A percentile compares a stretch with the other conserved stretches of the same genome.
Evolutionary conservation across 768 basidiomycete genomes (phyloP).

Genomic region (Auriculariales sp.): DNA sequence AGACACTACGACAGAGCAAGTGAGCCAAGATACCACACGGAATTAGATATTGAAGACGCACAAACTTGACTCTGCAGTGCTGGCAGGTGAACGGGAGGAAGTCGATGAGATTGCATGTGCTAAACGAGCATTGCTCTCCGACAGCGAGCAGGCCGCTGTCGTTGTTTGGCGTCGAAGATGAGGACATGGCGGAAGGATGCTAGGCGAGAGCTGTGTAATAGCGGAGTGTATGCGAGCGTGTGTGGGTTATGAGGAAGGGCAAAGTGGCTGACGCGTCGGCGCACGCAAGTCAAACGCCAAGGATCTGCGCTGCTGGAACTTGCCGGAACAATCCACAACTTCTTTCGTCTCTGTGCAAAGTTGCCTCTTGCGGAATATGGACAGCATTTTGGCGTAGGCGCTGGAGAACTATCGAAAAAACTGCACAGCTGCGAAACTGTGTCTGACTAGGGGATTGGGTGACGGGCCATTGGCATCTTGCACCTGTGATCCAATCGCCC

Average conservation of each 20-base stretch:
- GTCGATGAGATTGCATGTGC: constrained; percentile 58
- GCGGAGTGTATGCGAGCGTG: too few relatives aligned
- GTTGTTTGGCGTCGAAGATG: constrained; percentile 9
- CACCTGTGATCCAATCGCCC: too few relatives aligned
- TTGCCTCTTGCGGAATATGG: too few relatives aligned
- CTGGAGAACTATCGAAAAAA: too few relatives aligned
- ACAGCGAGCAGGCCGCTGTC: constrained; percentile 38
- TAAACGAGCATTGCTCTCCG: constrained; percentile 57
- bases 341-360: too few relatives aligned
- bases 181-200: constrained; percentile 8
- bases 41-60: background rate
- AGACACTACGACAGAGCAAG: constrained; percentile 42
- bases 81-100: constrained; percentile 81
- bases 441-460: too few relatives aligned
- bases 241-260: background rate
- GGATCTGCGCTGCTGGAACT: too few relatives aligned
- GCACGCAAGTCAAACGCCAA: too few relatives aligned
- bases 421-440: too few relatives aligned
- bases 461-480: too few relatives aligned
- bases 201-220: constrained; percentile 9
- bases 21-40: background rate
- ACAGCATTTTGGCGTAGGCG: too few relatives aligned
- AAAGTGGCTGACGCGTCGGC: constrained; percentile 4
- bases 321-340: too few relatives aligned
- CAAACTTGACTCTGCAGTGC: constrained; percentile 38